phyloP scores from a whole-genome alignment of 177 flowering plant species.

The Telopea speciosissima region DNA sequence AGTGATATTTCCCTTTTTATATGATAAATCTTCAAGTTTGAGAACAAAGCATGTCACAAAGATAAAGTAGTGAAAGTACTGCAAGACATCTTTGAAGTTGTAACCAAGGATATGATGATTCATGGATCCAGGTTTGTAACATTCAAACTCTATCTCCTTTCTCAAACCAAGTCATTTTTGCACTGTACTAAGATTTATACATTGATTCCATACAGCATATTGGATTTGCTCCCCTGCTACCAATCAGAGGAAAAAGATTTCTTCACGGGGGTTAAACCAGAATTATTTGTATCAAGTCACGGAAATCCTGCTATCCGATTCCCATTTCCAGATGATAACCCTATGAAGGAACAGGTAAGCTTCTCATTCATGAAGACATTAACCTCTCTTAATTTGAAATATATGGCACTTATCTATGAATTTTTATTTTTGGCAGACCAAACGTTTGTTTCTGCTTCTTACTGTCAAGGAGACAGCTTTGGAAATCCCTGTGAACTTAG shows the following conservation, averaged over 20 bases:
- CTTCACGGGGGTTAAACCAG: constrained; percentile 31
- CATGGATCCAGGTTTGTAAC: constrained; percentile 44
- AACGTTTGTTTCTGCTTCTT: constrained; percentile 68
- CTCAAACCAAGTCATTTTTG: neutral
- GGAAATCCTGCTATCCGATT: constrained; percentile 37
- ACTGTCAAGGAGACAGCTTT: constrained; percentile 77
- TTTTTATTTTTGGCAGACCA: constrained; percentile 40
- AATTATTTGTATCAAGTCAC: constrained; percentile 49
- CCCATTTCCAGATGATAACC: constrained; percentile 54
- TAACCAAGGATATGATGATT: constrained; percentile 66
- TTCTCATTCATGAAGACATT: neutral
- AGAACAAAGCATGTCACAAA: constrained; percentile 47
- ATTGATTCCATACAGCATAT: constrained; percentile 33
- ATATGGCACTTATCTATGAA: constrained; percentile 2
- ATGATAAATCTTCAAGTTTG: constrained; percentile 32
- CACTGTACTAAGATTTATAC: constrained; percentile 1
- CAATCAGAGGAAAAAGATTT: constrained; percentile 34
- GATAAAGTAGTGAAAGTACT: constrained; percentile 56
- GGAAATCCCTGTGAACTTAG: constrained; percentile 80
- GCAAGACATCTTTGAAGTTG: constrained; percentile 80
- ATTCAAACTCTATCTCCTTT: neutral
- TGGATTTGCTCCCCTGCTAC: constrained; percentile 37
- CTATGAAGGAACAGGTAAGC: constrained; percentile 58
- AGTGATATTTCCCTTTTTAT: neutral
- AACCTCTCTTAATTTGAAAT: neutral